Evolutionary conservation across 139 green algal genomes (phyloP).

Genomic region (Parachlorella kessleri): DNA sequence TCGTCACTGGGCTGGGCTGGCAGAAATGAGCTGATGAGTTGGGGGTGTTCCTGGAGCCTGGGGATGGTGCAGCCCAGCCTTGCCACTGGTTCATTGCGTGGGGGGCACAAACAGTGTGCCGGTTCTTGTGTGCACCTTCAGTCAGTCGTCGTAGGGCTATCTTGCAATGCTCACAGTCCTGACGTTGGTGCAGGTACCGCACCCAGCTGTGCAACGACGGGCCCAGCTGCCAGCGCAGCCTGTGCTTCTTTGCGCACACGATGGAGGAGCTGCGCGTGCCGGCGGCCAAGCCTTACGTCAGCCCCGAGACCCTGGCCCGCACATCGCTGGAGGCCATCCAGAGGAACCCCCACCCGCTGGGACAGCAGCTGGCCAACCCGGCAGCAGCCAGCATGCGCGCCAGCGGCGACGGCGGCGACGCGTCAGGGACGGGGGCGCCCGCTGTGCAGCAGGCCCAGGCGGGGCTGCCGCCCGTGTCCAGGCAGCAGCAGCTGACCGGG

Average conservation of each 20-base stretch:
- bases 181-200: slow-evolving; percentile 62
- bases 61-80: background rate
- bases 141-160: background rate
- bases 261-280: slow-evolving; percentile 78
- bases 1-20: background rate
- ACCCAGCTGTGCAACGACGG: slow-evolving; percentile 96
- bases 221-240: slow-evolving; percentile 65
- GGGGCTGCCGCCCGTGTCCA: too few species aligned
- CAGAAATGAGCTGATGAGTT: background rate
- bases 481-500: too few species aligned
- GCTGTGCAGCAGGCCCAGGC: too few species aligned
- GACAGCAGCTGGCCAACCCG: slow-evolving; percentile 1
- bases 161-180: background rate
- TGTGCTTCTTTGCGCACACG: slow-evolving; percentile 96
- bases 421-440: too few species aligned
- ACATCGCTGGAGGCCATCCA: slow-evolving; percentile 24
- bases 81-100: too few species aligned
- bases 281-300: slow-evolving; percentile 55
- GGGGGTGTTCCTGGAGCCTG: background rate
- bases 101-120: background rate
- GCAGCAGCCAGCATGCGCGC: too few species aligned
- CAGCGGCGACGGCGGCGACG: too few species aligned
- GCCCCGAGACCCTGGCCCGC: slow-evolving; percentile 46
- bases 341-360: slow-evolving; percentile 7
- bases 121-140: background rate